phyloP scores from a whole-genome alignment of 805 yeast genomes.

The Brettanomyces anomalus region DNA sequence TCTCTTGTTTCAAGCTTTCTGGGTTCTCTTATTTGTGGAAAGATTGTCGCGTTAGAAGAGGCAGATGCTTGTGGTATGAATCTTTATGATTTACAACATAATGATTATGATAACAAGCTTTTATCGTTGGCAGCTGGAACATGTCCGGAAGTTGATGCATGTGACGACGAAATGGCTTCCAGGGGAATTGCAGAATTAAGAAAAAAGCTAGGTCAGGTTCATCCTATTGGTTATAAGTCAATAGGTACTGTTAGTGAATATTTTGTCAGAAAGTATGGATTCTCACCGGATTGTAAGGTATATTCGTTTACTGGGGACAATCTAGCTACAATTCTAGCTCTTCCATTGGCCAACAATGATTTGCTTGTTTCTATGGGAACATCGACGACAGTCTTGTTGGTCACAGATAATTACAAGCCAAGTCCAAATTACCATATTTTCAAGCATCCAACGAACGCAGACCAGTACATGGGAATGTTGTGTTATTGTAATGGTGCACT shows the following conservation, averaged over 20 bases:
- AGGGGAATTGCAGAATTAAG: conserved; percentile 33
- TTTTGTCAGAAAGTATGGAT: conserved; percentile 57
- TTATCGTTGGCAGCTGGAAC: conserved; percentile 46
- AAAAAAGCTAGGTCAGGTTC: conserved; percentile 44
- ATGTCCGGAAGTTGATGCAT: conserved; percentile 34
- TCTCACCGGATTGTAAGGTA: conserved; percentile 45
- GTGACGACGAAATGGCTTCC: conserved; percentile 15
- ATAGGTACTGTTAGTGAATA: conserved; percentile 50
- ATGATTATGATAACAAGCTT: conserved; percentile 47
- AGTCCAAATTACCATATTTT: conserved; percentile 79
- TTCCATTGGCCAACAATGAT: conserved; percentile 72
- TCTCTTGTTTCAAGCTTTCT: conserved; percentile 73
- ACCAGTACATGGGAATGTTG: conserved; percentile 87
- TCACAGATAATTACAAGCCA: conserved; percentile 71
- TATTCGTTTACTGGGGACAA: conserved; percentile 87
- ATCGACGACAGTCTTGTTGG: conserved; percentile 78
- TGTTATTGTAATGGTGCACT: conserved; percentile 89
- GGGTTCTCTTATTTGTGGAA: conserved; percentile 61
- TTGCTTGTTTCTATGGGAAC: conserved; percentile 80
- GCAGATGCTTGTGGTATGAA: conserved; percentile 95
- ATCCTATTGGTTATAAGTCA: conserved; percentile 38
- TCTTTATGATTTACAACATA: conserved; percentile 58
- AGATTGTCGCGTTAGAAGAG: conserved; percentile 58
- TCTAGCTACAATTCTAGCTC: conserved; percentile 75
- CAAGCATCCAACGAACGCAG: conserved; percentile 73